Conservation (phyloP, 2,329 filamentous ascomycete species). For the Alternaria viburni region DNA sequence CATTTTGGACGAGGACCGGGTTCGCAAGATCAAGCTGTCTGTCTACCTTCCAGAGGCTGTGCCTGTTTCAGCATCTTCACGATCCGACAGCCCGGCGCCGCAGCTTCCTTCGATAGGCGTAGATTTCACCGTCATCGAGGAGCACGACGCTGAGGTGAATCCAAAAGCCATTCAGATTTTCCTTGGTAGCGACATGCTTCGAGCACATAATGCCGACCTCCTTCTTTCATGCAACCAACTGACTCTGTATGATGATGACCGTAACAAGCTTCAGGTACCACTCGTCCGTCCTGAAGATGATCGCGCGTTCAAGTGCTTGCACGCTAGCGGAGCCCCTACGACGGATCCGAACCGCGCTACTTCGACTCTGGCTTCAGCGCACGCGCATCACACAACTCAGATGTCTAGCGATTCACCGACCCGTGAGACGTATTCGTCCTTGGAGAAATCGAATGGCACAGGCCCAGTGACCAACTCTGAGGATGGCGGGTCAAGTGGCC, state of each 20-base stretch:
- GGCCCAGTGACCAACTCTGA: conserved; percentile 30
- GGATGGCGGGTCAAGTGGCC: conserved; percentile 35
- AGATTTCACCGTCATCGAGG: conserved; percentile 75
- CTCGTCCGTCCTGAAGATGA: conserved; percentile 93
- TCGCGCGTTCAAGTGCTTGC: conserved; percentile 76
- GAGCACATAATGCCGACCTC: conserved; percentile 86
- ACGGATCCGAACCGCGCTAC: conserved; percentile 4
- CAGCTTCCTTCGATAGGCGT: conserved; percentile 83
- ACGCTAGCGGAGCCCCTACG: conserved; percentile 51
- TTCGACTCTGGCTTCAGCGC: conserved; percentile 3
- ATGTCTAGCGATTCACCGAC: not conserved
- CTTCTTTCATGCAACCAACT: conserved; percentile 91
- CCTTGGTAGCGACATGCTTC: conserved; percentile 85
- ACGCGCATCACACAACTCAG: conserved; percentile 4
- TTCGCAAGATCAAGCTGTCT: conserved; percentile 74
- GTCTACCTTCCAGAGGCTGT: conserved; percentile 93
- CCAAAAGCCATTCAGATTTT: conserved; percentile 78
- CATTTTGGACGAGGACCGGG: conserved; percentile 68
- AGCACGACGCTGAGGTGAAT: conserved; percentile 58
- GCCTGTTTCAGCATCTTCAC: conserved; percentile 75
- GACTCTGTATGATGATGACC: conserved; percentile 83
- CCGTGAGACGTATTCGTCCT: conserved; percentile 7
- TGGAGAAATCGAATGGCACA: conserved; percentile 21
- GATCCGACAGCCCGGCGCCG: conserved; percentile 73
- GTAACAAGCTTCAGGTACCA: conserved; percentile 86